A percentile compares a stretch with the other conserved stretches of the same genome.
These are phyloP conservation scores for Nothomitra cinnamomea DNA, from an alignment of 2,329 filamentous ascomycete species.

Conservation along the genomic window DNA sequence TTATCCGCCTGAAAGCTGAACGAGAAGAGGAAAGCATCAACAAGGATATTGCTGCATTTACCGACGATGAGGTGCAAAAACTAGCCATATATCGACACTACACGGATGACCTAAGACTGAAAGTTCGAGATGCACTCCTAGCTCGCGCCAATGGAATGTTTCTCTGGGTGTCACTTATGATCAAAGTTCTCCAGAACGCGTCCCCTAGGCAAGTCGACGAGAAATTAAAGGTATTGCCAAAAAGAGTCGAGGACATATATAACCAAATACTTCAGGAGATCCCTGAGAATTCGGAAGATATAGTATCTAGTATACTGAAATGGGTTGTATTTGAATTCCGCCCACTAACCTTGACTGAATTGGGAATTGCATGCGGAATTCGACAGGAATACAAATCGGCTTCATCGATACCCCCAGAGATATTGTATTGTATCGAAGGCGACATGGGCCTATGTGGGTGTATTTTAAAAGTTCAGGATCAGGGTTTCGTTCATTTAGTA, in stretches of 20 bases:
- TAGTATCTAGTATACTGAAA: background rate
- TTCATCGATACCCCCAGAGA: background rate
- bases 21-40: background rate
- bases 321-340: background rate
- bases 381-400: background rate
- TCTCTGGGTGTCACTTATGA: background rate
- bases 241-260: background rate
- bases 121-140: background rate
- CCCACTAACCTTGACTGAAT: background rate
- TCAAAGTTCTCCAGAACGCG: background rate
- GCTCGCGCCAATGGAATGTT: background rate
- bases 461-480: background rate
- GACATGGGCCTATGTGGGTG: background rate
- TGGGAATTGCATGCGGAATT: background rate
- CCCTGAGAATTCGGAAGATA: background rate
- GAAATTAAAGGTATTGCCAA: background rate
- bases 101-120: background rate
- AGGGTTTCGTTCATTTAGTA: background rate
- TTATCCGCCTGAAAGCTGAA: background rate
- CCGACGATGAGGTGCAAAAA: background rate
- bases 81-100: background rate
- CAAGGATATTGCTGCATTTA: background rate
- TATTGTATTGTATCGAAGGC: background rate
- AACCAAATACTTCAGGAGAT: background rate
- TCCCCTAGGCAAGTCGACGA: background rate